Conservation (phyloP, 225 moss, liverwort and hornwort genomes). For the Asterella californica region DNA sequence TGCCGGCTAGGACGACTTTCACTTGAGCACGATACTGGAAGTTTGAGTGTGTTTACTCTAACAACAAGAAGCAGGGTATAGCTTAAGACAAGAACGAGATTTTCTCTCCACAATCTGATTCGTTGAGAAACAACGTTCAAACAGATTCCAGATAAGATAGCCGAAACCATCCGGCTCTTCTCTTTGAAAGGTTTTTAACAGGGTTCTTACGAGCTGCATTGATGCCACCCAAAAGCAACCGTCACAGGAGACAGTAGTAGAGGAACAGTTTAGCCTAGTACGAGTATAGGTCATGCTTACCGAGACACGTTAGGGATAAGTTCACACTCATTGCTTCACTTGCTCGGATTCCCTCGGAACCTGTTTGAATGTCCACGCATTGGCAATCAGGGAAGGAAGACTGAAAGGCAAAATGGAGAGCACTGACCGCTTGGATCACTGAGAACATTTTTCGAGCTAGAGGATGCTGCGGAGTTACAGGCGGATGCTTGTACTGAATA, state of each 20-base stretch:
- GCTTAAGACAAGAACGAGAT: neutral
- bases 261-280: neutral
- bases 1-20: neutral
- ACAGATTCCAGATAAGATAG: neutral
- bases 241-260: neutral
- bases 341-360: conserved; percentile 84
- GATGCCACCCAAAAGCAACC: neutral
- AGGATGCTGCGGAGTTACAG: too few relatives aligned
- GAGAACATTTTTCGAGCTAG: too few relatives aligned
- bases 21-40: neutral
- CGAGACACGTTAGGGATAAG: conserved; percentile 74
- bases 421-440: neutral
- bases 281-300: conserved; percentile 25
- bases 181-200: neutral
- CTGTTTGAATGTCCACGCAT: conserved; percentile 33
- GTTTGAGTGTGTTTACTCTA: neutral
- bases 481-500: neutral
- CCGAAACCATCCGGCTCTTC: neutral
- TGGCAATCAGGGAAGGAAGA: neutral
- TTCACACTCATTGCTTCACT: conserved; percentile 97
- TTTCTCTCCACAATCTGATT: neutral
- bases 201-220: neutral
- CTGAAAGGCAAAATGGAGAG: neutral
- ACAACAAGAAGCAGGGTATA: neutral
- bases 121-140: neutral